Conservation (phyloP, 2,329 filamentous ascomycete genomes). For the Escovopsis sp. region DNA sequence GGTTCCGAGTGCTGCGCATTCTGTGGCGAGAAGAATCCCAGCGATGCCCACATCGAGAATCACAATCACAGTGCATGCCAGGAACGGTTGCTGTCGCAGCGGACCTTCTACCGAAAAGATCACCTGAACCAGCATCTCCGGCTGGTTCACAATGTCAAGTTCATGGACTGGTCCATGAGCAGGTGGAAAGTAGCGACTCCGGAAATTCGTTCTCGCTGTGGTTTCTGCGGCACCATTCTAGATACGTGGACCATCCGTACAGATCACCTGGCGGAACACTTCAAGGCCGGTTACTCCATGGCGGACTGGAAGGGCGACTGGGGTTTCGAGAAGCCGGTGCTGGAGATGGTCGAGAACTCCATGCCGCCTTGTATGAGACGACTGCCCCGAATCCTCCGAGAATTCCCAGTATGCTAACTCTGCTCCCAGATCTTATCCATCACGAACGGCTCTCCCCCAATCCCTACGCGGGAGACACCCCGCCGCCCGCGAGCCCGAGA, state of each 20-base stretch:
- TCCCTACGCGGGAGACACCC: slow-evolving; percentile 35
- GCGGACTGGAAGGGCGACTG: slow-evolving; percentile 56
- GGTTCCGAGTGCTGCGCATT: slow-evolving; percentile 43
- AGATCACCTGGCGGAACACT: slow-evolving; percentile 53
- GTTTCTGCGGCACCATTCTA: slow-evolving; percentile 49
- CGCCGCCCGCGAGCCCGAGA: slow-evolving; percentile 30
- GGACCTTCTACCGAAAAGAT: slow-evolving; percentile 53
- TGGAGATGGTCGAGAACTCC: slow-evolving; percentile 50
- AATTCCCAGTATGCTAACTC: slow-evolving; percentile 19
- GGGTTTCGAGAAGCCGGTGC: slow-evolving; percentile 48
- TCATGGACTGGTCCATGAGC: slow-evolving; percentile 48
- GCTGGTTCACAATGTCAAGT: slow-evolving; percentile 49
- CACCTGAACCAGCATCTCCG: slow-evolving; percentile 52
- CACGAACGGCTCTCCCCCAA: slow-evolving; percentile 43
- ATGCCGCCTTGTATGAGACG: slow-evolving; percentile 47
- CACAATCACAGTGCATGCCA: slow-evolving; percentile 44
- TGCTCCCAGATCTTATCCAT: slow-evolving; percentile 45
- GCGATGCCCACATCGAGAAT: slow-evolving; percentile 17
- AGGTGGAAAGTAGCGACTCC: slow-evolving; percentile 45
- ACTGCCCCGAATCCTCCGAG: slow-evolving; percentile 15
- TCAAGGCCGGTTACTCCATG: slow-evolving; percentile 52
- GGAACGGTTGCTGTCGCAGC: slow-evolving; percentile 46
- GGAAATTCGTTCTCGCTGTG: slow-evolving; percentile 47
- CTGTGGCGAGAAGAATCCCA: slow-evolving; percentile 38
- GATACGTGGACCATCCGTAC: slow-evolving; percentile 45